Percentiles rank a stretch among this genome's conserved stretches.
Evolutionary conservation across 2,329 filamentous ascomycete species (phyloP).

Genomic region (Fusarium nematophilum): DNA sequence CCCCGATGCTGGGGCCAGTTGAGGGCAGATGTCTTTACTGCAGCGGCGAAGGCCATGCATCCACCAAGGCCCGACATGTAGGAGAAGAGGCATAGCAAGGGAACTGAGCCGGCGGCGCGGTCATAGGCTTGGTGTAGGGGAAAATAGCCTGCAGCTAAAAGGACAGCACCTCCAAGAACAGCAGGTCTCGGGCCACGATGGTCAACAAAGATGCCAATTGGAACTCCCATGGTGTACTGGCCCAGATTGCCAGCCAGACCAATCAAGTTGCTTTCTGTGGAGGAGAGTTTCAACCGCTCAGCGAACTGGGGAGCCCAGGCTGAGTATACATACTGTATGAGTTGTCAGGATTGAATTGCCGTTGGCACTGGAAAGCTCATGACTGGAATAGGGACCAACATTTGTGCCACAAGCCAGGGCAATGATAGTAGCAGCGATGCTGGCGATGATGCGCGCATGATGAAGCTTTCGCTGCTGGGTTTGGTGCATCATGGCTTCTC

Average conservation of each 20-base stretch:
- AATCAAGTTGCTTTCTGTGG: conserved; percentile 94
- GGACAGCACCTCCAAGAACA: conserved; percentile 77
- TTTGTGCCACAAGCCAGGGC: conserved; percentile 94
- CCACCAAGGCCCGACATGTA: conserved; percentile 89
- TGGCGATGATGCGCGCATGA: conserved; percentile 80
- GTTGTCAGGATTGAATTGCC: conserved; percentile 19
- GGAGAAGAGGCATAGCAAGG: conserved; percentile 80
- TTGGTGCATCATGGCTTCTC: conserved; percentile 39
- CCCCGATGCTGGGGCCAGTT: conserved; percentile 94
- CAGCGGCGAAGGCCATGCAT: conserved; percentile 88
- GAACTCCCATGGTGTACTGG: conserved; percentile 93
- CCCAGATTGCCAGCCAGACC: conserved; percentile 88
- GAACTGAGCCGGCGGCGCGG: conserved; percentile 68
- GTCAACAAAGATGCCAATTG: conserved; percentile 89
- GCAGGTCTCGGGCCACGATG: conserved; percentile 81
- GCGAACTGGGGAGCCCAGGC: conserved; percentile 98
- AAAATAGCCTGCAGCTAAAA: conserved; percentile 85
- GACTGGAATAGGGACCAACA: conserved; percentile 61
- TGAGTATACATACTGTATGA: conserved; percentile 89
- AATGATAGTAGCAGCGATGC: conserved; percentile 85
- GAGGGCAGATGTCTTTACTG: conserved; percentile 86
- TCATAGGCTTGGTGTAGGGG: conserved; percentile 85
- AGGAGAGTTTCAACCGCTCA: conserved; percentile 83
- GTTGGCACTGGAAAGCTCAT: background rate
- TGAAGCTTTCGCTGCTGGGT: conserved; percentile 55